Percentiles rank a stretch among this genome's conserved stretches.
Conservation (phyloP, 1,139 yeast genomes). For the Suhomyces ambrosiae region DNA sequence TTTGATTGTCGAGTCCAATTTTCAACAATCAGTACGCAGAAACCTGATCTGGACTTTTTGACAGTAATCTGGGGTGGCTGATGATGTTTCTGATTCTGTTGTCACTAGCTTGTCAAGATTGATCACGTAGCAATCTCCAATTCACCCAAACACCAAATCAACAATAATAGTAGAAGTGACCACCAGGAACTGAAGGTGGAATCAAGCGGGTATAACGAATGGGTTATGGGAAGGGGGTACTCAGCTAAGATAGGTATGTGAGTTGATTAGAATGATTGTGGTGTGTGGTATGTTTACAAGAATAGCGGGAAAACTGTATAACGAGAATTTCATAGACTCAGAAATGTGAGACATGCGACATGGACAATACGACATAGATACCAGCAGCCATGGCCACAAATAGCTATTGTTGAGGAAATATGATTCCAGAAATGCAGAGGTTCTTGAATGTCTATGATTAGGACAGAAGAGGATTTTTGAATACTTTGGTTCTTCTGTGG, state of each 20-base stretch:
- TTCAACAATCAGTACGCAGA: no score
- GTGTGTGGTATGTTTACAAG: conserved; percentile 3
- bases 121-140: conserved; percentile 10
- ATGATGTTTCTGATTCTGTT: not conserved
- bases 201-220: conserved; percentile 2
- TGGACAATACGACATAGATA: conserved; percentile 4
- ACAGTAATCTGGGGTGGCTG: not conserved
- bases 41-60: no score
- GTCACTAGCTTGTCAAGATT: not conserved
- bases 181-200: not conserved
- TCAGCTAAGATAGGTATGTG: not conserved
- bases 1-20: not conserved
- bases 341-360: conserved; percentile 6
- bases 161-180: conserved; percentile 3
- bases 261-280: not conserved
- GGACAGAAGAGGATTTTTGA: no score
- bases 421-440: no score
- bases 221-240: not conserved
- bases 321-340: conserved; percentile 9
- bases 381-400: conserved; percentile 5
- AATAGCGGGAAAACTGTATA: conserved; percentile 7
- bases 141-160: conserved; percentile 8
- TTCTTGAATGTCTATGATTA: no score
- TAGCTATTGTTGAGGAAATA: no score
- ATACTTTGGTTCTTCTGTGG: no score